These are phyloP conservation scores for Cyclostephanos invisitatus DNA, from an alignment of 108 stramenopile species.

Conservation along the genomic window DNA sequence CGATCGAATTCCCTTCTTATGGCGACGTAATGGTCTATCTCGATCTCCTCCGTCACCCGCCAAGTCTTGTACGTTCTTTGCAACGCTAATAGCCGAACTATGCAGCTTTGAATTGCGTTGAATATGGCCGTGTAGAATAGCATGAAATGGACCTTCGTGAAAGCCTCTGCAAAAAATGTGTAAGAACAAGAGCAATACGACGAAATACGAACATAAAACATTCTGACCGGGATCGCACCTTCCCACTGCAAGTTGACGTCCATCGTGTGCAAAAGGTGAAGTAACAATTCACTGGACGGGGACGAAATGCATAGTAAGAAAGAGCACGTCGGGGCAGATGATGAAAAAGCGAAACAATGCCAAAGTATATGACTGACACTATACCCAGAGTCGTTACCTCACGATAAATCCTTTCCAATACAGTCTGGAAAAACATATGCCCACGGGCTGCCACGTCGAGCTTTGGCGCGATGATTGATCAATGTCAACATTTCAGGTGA, in stretches of 20 bases:
- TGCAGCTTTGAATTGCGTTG: slow-evolving; percentile 75
- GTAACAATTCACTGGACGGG: slow-evolving; percentile 49
- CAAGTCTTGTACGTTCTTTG: slow-evolving; percentile 61
- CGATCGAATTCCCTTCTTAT: slow-evolving; percentile 86
- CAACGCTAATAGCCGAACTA: slow-evolving; percentile 57
- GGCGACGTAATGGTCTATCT: slow-evolving; percentile 87
- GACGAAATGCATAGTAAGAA: not conserved
- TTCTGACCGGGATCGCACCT: not conserved
- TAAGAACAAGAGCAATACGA: not conserved
- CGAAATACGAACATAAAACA: not conserved
- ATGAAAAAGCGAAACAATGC: not conserved
- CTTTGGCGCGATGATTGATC: too few species aligned
- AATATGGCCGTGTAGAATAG: slow-evolving; percentile 87
- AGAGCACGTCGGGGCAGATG: not conserved
- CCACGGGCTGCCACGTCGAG: slow-evolving; percentile 65
- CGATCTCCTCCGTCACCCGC: slow-evolving; percentile 79
- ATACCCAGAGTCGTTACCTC: slow-evolving; percentile 36
- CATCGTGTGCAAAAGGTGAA: slow-evolving; percentile 64
- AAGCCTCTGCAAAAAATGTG: slow-evolving; percentile 39
- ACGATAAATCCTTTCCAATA: slow-evolving; percentile 72
- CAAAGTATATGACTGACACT: not conserved
- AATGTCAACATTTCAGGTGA: too few species aligned
- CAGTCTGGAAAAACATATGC: slow-evolving; percentile 69
- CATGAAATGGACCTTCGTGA: slow-evolving; percentile 87
- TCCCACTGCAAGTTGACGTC: slow-evolving; percentile 58